Conservation (phyloP, 306 rosid species). For the Ormosia emarginata region DNA sequence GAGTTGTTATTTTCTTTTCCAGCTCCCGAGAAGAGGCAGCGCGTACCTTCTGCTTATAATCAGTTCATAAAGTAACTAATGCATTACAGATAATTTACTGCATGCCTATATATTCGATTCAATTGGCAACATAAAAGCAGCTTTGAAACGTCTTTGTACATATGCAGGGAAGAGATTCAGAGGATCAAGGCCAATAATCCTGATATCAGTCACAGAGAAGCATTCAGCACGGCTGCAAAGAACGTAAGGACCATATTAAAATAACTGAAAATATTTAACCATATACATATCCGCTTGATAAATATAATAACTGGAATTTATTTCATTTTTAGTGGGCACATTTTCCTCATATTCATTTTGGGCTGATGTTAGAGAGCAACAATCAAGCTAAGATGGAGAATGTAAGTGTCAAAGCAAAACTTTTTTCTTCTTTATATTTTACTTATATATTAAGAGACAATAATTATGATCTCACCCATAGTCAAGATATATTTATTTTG, state of each 20-base stretch:
- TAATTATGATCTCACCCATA: neutral
- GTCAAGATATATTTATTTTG: neutral
- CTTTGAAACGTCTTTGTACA: slow-evolving; percentile 19
- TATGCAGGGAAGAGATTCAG: slow-evolving; percentile 88
- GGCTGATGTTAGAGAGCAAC: slow-evolving; percentile 86
- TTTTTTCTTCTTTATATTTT: neutral
- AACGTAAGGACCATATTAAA: slow-evolving; percentile 43
- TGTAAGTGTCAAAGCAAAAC: slow-evolving; percentile 37
- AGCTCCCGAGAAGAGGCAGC: slow-evolving; percentile 99
- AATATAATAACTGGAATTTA: neutral
- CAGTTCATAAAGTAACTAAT: slow-evolving; percentile 93
- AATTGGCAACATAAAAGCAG: slow-evolving; percentile 10
- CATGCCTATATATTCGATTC: neutral
- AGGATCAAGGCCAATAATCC: slow-evolving; percentile 98
- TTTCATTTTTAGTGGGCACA: slow-evolving; percentile 81
- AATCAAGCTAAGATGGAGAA: slow-evolving; percentile 78
- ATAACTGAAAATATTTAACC: neutral
- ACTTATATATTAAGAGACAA: neutral
- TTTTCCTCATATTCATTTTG: slow-evolving; percentile 96
- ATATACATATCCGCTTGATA: neutral
- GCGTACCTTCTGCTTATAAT: slow-evolving; percentile 98
- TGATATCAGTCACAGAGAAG: slow-evolving; percentile 94
- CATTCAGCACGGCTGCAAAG: slow-evolving; percentile 97
- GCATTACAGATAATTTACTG: neutral
- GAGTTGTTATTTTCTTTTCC: slow-evolving; percentile 70